Percentiles rank a stretch among this genome's conserved stretches.
Conservation (phyloP, 768 basidiomycete genomes). For the Boletus pseudo-olivaceus region DNA sequence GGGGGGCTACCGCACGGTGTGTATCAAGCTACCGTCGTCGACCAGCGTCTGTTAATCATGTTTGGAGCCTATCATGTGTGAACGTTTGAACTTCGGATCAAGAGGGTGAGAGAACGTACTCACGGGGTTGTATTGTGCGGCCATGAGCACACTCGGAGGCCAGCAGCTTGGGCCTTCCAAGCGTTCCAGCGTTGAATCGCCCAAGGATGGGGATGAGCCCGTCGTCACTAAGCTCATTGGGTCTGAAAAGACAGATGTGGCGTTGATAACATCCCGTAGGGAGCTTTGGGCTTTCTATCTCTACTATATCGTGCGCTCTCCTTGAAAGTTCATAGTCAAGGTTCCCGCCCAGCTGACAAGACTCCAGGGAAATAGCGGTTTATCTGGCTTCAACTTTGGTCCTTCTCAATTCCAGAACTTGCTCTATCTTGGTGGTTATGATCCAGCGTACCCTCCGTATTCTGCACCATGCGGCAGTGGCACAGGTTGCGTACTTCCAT, state of each 20-base stretch:
- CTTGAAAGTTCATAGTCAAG: neutral
- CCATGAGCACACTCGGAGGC: constrained; percentile 4
- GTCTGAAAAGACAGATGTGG: neutral
- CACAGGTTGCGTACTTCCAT: constrained; percentile 62
- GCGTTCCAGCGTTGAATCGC: neutral
- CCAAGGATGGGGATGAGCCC: neutral
- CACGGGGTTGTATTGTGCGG: neutral
- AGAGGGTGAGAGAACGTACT: neutral
- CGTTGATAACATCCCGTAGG: constrained; percentile 39
- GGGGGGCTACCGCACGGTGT: no score
- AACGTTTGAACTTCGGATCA: neutral
- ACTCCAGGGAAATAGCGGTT: constrained; percentile 57
- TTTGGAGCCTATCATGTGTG: neutral
- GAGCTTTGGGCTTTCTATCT: constrained; percentile 62
- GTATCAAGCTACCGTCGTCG: no score
- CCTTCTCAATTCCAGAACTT: constrained; percentile 75
- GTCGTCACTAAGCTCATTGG: neutral
- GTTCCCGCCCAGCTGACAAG: neutral
- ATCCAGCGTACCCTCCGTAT: constrained; percentile 57
- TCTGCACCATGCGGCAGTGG: constrained; percentile 43
- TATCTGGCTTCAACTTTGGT: constrained; percentile 68
- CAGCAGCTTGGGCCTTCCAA: neutral
- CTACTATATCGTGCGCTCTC: constrained; percentile 44
- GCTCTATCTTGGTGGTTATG: constrained; percentile 69
- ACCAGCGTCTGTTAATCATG: no score